phyloP scores from a whole-genome alignment of 345 rosid genomes.

The Dipteronia dyeriana region DNA sequence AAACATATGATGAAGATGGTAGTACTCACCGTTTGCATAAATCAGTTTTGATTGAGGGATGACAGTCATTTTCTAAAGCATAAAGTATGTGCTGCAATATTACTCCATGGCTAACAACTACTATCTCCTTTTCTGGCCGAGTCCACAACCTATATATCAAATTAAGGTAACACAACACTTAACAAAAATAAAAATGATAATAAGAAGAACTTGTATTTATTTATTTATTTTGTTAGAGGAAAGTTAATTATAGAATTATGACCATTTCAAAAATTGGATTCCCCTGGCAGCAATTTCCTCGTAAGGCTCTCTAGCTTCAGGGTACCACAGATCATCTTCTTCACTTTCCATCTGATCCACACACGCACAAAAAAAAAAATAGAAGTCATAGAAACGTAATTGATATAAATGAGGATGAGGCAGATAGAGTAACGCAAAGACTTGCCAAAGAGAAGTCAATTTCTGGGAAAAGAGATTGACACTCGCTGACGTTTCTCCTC shows the following conservation, averaged over 20 bases:
- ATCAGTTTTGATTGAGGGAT: background rate
- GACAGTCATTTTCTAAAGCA: background rate
- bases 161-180: no score
- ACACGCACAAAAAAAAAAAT: no score
- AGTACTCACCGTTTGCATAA: background rate
- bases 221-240: no score
- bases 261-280: conserved; percentile 53
- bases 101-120: conserved; percentile 17
- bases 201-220: background rate
- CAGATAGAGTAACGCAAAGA: background rate
- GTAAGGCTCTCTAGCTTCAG: conserved; percentile 44
- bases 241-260: no score
- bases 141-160: conserved; percentile 6
- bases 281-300: conserved; percentile 65
- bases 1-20: no score
- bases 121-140: conserved; percentile 9
- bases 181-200: no score
- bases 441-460: conserved; percentile 13
- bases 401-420: no score
- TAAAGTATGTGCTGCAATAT: conserved; percentile 4
- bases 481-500: conserved; percentile 17
- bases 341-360: conserved; percentile 60
- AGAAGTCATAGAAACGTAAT: no score
- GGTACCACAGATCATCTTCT: conserved; percentile 62
- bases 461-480: background rate